phyloP scores from a whole-genome alignment of 2,329 filamentous ascomycete genomes.

The Coniella lustricola region DNA sequence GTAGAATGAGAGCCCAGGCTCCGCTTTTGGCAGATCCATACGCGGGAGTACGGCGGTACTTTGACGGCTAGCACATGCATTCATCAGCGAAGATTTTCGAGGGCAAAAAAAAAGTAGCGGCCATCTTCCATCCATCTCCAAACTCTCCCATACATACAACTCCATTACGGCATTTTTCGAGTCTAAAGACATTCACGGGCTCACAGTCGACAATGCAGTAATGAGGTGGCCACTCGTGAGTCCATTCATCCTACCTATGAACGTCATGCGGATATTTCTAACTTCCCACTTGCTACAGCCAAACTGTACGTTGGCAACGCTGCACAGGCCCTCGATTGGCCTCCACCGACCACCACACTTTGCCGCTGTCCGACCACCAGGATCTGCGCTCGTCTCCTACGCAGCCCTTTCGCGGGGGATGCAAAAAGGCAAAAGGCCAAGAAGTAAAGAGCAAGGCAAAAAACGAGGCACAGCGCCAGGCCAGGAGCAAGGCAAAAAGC shows the following conservation, averaged over 20 bases:
- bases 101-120: no score
- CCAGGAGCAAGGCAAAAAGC: no score
- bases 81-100: no score
- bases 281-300: not conserved
- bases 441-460: no score
- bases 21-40: no score
- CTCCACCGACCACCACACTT: not conserved
- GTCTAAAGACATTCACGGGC: not conserved
- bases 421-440: no score
- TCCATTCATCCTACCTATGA: not conserved
- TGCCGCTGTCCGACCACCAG: not conserved
- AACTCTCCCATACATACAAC: not conserved
- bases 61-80: no score
- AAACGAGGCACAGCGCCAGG: no score
- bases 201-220: not conserved
- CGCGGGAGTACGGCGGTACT: no score
- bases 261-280: not conserved
- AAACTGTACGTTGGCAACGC: not conserved
- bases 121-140: no score
- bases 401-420: no score
- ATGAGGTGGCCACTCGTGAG: constrained; percentile 8
- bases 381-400: not conserved
- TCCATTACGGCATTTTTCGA: not conserved
- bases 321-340: not conserved
- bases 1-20: no score